A percentile compares a stretch with the other conserved stretches of the same genome.
These are phyloP conservation scores for Epichloe scottii DNA, from an alignment of 2,329 filamentous ascomycete genomes.

Conservation along the genomic window DNA sequence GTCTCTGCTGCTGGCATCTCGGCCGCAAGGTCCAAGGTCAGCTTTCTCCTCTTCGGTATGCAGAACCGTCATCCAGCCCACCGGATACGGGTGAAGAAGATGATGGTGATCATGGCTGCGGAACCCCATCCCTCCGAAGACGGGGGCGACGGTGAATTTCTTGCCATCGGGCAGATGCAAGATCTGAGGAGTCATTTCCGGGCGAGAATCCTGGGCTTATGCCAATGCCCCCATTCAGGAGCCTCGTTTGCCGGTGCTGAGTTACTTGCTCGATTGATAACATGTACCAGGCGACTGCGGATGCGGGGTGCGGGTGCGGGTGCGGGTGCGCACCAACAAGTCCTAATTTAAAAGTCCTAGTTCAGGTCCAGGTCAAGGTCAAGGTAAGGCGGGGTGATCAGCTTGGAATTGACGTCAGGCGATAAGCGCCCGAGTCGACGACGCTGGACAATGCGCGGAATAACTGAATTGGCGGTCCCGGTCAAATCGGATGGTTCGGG, in stretches of 20 bases:
- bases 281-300: too few species aligned
- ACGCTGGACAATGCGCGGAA: too few species aligned
- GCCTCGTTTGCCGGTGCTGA: neutral
- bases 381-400: too few species aligned
- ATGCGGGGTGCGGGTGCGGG: too few species aligned
- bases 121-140: constrained; percentile 88
- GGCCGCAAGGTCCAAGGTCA: constrained; percentile 5
- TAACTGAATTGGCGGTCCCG: neutral
- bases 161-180: constrained; percentile 81
- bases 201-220: neutral
- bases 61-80: constrained; percentile 83
- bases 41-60: constrained; percentile 45
- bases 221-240: neutral
- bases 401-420: too few species aligned
- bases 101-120: constrained; percentile 64
- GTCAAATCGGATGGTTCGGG: constrained; percentile 1
- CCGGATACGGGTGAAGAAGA: constrained; percentile 60
- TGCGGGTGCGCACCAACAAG: too few species aligned
- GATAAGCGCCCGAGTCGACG: too few species aligned
- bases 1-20: neutral
- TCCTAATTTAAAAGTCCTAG: too few species aligned
- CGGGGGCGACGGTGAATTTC: constrained; percentile 65
- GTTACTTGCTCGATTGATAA: too few species aligned
- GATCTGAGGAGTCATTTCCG: constrained; percentile 26
- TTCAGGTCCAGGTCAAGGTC: too few species aligned